A percentile compares a stretch with the other conserved stretches of the same genome.
Evolutionary conservation across 2,329 filamentous ascomycete genomes (phyloP).

Genomic region (Exophiala viscosa): DNA sequence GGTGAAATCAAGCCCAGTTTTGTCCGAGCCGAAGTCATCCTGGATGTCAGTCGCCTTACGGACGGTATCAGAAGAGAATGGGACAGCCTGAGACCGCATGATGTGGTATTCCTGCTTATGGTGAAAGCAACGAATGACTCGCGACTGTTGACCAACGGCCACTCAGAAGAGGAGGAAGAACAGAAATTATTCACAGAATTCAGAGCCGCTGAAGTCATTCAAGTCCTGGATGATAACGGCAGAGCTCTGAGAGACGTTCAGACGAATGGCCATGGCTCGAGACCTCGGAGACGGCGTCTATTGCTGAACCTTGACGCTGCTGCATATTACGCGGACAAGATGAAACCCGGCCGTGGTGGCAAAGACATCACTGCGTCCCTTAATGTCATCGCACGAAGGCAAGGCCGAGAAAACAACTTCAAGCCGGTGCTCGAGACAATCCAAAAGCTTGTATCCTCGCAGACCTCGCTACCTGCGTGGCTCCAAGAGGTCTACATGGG

Average conservation of each 20-base stretch:
- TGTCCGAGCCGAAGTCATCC: constrained; percentile 78
- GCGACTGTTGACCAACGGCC: constrained; percentile 53
- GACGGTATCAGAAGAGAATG: constrained; percentile 77
- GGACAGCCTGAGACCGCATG: constrained; percentile 81
- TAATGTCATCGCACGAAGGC: constrained; percentile 80
- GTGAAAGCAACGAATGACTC: constrained; percentile 57
- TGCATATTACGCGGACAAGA: constrained; percentile 73
- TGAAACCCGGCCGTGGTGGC: constrained; percentile 62
- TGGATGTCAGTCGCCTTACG: constrained; percentile 77
- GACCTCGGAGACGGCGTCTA: constrained; percentile 63
- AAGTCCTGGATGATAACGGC: constrained; percentile 81
- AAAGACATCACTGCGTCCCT: constrained; percentile 76
- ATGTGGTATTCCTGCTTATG: constrained; percentile 82
- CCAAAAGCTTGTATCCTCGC: constrained; percentile 75
- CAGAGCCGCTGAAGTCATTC: constrained; percentile 78
- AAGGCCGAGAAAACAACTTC: constrained; percentile 93
- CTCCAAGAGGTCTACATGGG: constrained; percentile 96
- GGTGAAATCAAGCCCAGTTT: constrained; percentile 78
- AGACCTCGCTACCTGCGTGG: constrained; percentile 84
- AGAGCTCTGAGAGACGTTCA: constrained; percentile 66
- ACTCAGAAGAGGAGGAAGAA: constrained; percentile 60
- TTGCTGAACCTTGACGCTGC: constrained; percentile 76
- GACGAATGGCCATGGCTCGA: constrained; percentile 58
- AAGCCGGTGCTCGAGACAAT: constrained; percentile 90
- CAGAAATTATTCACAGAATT: constrained; percentile 50